Base-by-base conservation (phyloP, 2,329 filamentous ascomycete genomes). In the Epichloe sibirici region DNA sequence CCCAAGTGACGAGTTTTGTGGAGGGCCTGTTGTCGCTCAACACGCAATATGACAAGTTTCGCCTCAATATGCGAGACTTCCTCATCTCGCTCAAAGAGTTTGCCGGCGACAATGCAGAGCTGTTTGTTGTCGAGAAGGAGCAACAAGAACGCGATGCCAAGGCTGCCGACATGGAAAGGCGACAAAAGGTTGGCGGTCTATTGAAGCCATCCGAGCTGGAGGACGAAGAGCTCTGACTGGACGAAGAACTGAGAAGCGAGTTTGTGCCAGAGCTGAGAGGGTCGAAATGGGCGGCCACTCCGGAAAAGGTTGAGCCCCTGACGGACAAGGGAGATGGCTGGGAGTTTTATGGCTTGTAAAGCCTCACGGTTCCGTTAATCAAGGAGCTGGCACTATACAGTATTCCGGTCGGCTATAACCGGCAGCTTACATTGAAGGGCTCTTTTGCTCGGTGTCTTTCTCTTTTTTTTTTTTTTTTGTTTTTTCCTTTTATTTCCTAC, bases 181-280 rank as follows among this genome's bases (percentile, higher is more conserved):
- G 88, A 57, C 88, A 91, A 73, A 97, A 95, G 77, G 89, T 98
- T 52, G 90, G 93, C 60, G 93, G 94, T 63, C 77, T 98, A 56
- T 76, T 98, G 64, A 97, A 98, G 76, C 94, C 93, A 48, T 93
- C 90, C n/a, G 93, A 98, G 68, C 81, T 98, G 65, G 91, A 90
- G 59, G 88, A 91, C 61, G 88, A 91, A 63, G 86, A 90, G 71
- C 77, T 90, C 70, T 96, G 90, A 95, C 88, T 90, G 57, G 73
- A 81, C 45, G 69, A 82, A 67, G 84, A 88, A 67, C 69, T 88
- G 46, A 74, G 83, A 60, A 76, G 71, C 51, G 83, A 87, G 68
- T 78, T 75, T 65, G 71, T 72, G 54, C 74, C 75, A 54, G 64
- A 58, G 51, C 64, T 65, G 57, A 59, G 59, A 44, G 44, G 21